These are phyloP conservation scores for Coelastrella sp. DNA, from an alignment of 139 green algal species.

Conservation along the genomic window DNA sequence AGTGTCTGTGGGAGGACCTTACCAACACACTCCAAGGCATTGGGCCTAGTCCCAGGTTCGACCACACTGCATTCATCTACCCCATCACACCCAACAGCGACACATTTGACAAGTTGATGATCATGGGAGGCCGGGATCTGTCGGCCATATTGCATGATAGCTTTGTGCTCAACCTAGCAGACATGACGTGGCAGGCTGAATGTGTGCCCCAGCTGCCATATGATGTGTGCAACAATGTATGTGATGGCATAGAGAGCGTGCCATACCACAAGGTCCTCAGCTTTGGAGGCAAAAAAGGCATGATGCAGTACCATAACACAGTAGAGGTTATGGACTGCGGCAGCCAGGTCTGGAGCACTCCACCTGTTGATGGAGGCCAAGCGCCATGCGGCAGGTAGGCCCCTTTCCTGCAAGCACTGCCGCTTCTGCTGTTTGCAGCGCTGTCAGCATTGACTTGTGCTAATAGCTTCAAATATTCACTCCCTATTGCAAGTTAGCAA, in stretches of 20 bases:
- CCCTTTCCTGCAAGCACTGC: too few relatives aligned
- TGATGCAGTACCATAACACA: conserved; percentile 82
- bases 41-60: conserved; percentile 74
- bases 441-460: not conserved
- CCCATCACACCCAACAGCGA: conserved; percentile 74
- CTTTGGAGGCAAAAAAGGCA: conserved; percentile 83
- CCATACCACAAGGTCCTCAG: conserved; percentile 91
- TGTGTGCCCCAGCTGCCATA: conserved; percentile 60
- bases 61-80: conserved; percentile 68
- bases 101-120: conserved; percentile 75
- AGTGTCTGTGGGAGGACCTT: conserved; percentile 68
- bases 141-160: conserved; percentile 78
- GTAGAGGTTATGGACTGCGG: conserved; percentile 87
- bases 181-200: conserved; percentile 76
- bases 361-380: conserved; percentile 58
- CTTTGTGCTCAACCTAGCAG: conserved; percentile 81
- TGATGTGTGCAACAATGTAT: conserved; percentile 84
- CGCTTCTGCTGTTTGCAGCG: not conserved
- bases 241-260: conserved; percentile 83
- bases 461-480: too few relatives aligned
- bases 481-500: too few relatives aligned
- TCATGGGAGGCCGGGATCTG: conserved; percentile 87
- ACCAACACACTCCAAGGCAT: conserved; percentile 52
- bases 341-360: conserved; percentile 77
- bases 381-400: conserved; percentile 39